These are phyloP conservation scores for Yamadazyma insecticola DNA, from an alignment of 805 yeast species.

Conservation along the genomic window DNA sequence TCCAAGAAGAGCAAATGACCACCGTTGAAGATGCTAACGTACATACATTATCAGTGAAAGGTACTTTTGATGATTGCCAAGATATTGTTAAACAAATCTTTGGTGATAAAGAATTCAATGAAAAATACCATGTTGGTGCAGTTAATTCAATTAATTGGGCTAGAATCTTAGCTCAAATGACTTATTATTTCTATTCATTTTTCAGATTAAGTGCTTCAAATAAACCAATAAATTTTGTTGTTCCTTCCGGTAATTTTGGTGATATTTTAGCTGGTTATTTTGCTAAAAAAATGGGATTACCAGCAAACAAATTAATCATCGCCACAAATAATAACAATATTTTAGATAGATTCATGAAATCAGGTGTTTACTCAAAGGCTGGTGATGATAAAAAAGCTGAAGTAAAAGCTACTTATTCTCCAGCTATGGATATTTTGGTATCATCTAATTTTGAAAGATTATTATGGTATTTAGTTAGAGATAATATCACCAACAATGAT, in stretches of 20 bases:
- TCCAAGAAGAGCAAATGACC: constrained; percentile 98
- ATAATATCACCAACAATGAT: constrained; percentile 54
- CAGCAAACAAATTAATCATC: constrained; percentile 77
- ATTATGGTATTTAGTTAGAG: constrained; percentile 88
- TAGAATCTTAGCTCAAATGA: constrained; percentile 93
- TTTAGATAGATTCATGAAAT: constrained; percentile 82
- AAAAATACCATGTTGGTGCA: constrained; percentile 91
- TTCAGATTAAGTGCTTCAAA: constrained; percentile 52
- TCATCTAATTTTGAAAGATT: constrained; percentile 96
- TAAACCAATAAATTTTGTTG: constrained; percentile 70
- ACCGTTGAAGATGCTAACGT: constrained; percentile 90
- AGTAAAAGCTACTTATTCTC: constrained; percentile 90
- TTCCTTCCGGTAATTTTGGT: constrained; percentile 98
- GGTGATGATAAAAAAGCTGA: too few relatives aligned
- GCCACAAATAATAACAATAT: constrained; percentile 97
- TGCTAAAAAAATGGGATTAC: constrained; percentile 94
- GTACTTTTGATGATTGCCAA: constrained; percentile 98
- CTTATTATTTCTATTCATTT: constrained; percentile 91
- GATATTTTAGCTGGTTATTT: constrained; percentile 95
- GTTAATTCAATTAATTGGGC: constrained; percentile 99
- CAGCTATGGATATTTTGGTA: constrained; percentile 97
- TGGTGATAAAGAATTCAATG: constrained; percentile 84
- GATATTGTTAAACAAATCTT: constrained; percentile 91
- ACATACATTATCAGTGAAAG: constrained; percentile 91
- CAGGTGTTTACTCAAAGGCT: constrained; percentile 79